Evolutionary conservation across 2,329 filamentous ascomycete species (phyloP), one percentile per base, ranked within the genome.

Genomic region (Metarhizium sp.): DNA sequence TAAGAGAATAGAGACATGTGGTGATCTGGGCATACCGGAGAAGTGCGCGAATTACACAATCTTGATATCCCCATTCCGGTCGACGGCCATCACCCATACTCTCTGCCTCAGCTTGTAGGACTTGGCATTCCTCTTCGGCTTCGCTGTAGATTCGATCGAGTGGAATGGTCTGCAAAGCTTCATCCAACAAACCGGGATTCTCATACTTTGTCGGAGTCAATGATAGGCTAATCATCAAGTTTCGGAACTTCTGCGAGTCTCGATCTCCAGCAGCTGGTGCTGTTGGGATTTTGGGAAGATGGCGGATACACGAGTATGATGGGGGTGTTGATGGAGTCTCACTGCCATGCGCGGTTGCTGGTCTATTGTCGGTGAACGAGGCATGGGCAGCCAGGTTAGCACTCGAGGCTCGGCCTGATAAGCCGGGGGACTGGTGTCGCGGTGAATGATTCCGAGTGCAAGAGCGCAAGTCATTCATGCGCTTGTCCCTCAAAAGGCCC

Each of bases 41-140:
- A 60, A 97, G 77, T 58, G 92, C 90, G 61, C 89, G 82, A 66
- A 97, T 87, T 55, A 96, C 90, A 70, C 92, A 99, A 73, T 99
- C 94, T 71, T 97, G 92, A 68, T 97, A 96, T 56, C 92, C 92
- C 92, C 92, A 97, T 75, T 91, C 87, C 2, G 92, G 83, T 69
- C 88, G 87, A 61, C 84, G 80, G 55, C 86, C 88, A 55, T 88
- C 84, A 20, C 88, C 89, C 75, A 96, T 85, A 62, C 90, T 95
- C 67, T 88, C 88, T 36, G 92, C 92, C 70, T 95, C 86, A 38
- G 90, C 94, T 66, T 88, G 84, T 63, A 95, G 77, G 34, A 96
- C 85, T 68, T 96, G 90, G 60, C 82, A 85, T 72, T 97, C 92
- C 69, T 97, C 92, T 69, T 97, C 91, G 53, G 94, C 94, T 68